Percentiles rank a stretch among this genome's conserved stretches.
phyloP scores from a whole-genome alignment of 208 protist genomes.

The Kentomonas sorsogonicus region DNA sequence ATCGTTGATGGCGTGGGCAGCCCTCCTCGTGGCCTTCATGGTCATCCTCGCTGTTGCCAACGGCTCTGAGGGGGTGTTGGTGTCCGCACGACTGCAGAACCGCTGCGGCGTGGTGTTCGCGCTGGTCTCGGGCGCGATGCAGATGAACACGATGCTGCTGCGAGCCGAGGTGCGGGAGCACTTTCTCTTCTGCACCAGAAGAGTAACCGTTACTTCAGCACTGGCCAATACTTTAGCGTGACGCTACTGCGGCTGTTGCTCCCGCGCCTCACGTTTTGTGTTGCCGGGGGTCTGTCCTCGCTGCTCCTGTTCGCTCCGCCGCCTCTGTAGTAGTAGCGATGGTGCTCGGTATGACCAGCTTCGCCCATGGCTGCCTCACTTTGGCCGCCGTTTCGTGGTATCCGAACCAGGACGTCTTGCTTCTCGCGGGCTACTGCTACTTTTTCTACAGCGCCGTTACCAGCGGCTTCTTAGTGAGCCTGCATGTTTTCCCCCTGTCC shows the following conservation, averaged over 20 bases:
- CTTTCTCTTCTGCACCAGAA: too few species aligned
- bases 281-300: constrained; percentile 17
- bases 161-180: constrained; percentile 39
- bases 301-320: constrained; percentile 23
- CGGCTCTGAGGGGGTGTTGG: too few species aligned
- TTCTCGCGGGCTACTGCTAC: constrained; percentile 24
- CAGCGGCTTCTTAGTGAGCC: constrained; percentile 39
- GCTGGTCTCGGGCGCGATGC: constrained; percentile 39
- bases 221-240: constrained; percentile 32
- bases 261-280: constrained; percentile 21
- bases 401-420: constrained; percentile 17
- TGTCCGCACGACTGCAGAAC: constrained; percentile 26
- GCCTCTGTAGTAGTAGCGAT: constrained; percentile 17
- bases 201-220: constrained; percentile 21
- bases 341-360: constrained; percentile 30
- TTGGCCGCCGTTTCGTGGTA: constrained; percentile 36
- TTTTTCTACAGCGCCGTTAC: constrained; percentile 49
- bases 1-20: constrained; percentile 30
- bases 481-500: constrained; percentile 23
- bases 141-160: constrained; percentile 38
- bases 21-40: constrained; percentile 33
- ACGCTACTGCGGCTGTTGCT: constrained; percentile 27
- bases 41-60: constrained; percentile 11
- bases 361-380: constrained; percentile 30
- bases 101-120: constrained; percentile 45